Conservation (phyloP, 116 monocot species). For the Dioscorea cayenensis region DNA sequence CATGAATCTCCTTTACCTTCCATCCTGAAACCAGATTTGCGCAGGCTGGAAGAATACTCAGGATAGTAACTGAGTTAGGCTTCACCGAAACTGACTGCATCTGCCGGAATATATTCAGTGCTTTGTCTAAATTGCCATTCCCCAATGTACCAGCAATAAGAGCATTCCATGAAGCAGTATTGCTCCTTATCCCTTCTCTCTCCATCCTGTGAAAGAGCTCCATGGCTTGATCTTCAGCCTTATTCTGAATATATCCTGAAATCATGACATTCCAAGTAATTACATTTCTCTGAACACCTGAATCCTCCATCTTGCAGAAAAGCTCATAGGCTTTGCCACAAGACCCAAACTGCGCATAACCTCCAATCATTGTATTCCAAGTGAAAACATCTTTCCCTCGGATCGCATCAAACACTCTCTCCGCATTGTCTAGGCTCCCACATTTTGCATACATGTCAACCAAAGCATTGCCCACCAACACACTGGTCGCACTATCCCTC, state of each 20-base stretch:
- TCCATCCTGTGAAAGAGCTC: conserved; percentile 80
- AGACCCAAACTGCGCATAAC: conserved; percentile 63
- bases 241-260: conserved; percentile 69
- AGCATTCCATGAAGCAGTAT: conserved; percentile 77
- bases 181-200: conserved; percentile 42
- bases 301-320: conserved; percentile 66
- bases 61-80: conserved; percentile 60
- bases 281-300: conserved; percentile 47
- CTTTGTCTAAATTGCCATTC: conserved; percentile 47
- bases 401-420: conserved; percentile 39
- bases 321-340: conserved; percentile 72
- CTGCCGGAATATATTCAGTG: conserved; percentile 49
- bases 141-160: conserved; percentile 65
- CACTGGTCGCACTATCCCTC: conserved; percentile 17
- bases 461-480: conserved; percentile 63
- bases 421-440: conserved; percentile 46
- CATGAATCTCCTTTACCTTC: conserved; percentile 85
- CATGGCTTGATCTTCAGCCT: conserved; percentile 72
- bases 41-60: conserved; percentile 65
- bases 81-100: conserved; percentile 48
- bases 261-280: conserved; percentile 91
- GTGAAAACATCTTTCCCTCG: conserved; percentile 63
- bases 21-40: conserved; percentile 44
- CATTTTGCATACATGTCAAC: conserved; percentile 86
- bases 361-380: conserved; percentile 90